Evolutionary conservation across 2,329 filamentous ascomycete genomes (phyloP).

Genomic region (Neonectria neomacrospora): DNA sequence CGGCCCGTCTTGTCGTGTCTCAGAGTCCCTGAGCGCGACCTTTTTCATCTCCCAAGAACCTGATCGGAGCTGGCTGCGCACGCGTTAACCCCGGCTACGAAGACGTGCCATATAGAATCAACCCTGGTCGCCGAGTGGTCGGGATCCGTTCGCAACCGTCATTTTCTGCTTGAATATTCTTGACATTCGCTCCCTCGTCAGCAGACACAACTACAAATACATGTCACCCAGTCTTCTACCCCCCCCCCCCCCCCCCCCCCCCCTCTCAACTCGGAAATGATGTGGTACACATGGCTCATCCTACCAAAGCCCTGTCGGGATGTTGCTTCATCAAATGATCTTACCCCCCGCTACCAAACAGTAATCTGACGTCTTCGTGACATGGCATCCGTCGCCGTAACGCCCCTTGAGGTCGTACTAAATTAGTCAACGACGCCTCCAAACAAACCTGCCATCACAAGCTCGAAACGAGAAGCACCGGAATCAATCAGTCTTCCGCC

Average conservation of each 20-base stretch:
- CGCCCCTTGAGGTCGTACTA: conserved; percentile 14
- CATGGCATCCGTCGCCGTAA: conserved; percentile 23
- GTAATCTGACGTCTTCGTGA: conserved; percentile 3
- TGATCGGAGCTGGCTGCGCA: no score
- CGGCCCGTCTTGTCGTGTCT: conserved; percentile 10
- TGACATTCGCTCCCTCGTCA: background rate
- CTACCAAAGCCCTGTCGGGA: background rate
- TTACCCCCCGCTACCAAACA: background rate
- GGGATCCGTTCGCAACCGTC: background rate
- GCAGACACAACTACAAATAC: background rate
- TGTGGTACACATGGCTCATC: background rate
- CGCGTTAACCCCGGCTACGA: no score
- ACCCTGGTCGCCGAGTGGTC: no score
- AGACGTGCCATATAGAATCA: no score
- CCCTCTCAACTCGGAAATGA: background rate
- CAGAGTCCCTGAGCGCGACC: conserved; percentile 1
- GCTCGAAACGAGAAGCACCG: background rate
- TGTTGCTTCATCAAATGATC: conserved; percentile 13
- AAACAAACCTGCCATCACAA: background rate
- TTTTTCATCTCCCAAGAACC: background rate
- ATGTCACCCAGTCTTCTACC: background rate
- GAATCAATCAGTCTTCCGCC: conserved; percentile 17
- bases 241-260: no score
- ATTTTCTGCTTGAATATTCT: background rate
- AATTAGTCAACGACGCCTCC: background rate